Evolutionary conservation across 495 filamentous ascomycete species (phyloP), one percentile per base, ranked within the genome.

Genomic region (Penicillium goetzii): DNA sequence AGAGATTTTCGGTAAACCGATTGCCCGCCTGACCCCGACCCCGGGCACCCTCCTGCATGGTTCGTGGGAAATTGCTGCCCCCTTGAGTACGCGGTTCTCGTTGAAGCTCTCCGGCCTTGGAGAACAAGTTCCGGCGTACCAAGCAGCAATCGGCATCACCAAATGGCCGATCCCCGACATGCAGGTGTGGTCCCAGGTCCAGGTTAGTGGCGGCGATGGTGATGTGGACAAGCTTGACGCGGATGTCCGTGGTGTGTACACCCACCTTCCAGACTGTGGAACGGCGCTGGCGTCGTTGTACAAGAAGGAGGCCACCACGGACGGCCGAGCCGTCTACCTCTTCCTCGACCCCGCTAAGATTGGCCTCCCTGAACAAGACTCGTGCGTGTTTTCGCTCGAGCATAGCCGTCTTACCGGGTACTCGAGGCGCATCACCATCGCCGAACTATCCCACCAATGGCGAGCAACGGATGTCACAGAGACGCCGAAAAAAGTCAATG

Each of bases 371-470:
- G 64, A 75, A 0, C 49, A 83, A 4, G 90, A 94, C 70, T 68
- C 68, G 1, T 93, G 86, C 66, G 85, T 92, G 17, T 91, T 93
- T 67, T 81, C 88, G 1, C 56, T 79, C 8, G 76, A 85, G 9
- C 82, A 79, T 50, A 65, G 77, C 2, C 78, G 83, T 7, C 74
- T 86, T 5, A 75, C 85, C 17, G 78, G 80, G 15, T 84, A 89
- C 38, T 83, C 88, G 54, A 62, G 76, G 47, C 82, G 90, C 23
- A 60, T 68, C 12, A 68, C 80, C 1, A 63, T 88, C 50, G 80
- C 85, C 14, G 75, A 79, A 55, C 55, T 80, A 10, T 70, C 73
- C 0, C 68, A 70, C 60, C 52, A 50, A 19, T 81, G 76, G 76
- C 68, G 74, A n/a, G 68, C 76, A n/a, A 60, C 50, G 14, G 53